Evolutionary conservation across 805 yeast genomes (phyloP).

Genomic region (Candida insectorum): DNA sequence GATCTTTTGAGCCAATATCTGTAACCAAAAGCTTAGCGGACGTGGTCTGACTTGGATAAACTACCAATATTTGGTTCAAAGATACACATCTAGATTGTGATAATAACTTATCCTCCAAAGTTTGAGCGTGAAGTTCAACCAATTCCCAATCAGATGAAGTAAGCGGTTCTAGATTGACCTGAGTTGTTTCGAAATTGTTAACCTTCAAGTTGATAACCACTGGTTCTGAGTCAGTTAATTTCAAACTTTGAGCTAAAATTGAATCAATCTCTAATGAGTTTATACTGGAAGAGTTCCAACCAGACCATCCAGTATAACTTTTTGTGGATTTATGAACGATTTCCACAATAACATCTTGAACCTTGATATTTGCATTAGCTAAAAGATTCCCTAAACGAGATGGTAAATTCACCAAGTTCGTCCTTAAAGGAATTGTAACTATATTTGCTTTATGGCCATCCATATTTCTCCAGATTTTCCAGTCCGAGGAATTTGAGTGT

Average conservation of each 20-base stretch:
- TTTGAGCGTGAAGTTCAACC: conserved; percentile 76
- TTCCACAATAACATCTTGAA: conserved; percentile 59
- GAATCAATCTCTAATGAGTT: conserved; percentile 63
- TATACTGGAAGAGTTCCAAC: conserved; percentile 38
- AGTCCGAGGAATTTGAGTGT: no score
- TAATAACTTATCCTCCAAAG: conserved; percentile 68
- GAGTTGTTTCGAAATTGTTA: conserved; percentile 49
- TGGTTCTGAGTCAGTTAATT: conserved; percentile 40
- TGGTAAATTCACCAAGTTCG: conserved; percentile 57
- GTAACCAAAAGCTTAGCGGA: conserved; percentile 57
- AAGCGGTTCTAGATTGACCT: conserved; percentile 74
- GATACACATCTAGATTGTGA: conserved; percentile 79
- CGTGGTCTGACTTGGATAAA: conserved; percentile 60
- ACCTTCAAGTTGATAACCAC: conserved; percentile 44
- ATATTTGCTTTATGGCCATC: conserved; percentile 32
- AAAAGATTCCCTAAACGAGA: conserved; percentile 42
- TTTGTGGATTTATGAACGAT: conserved; percentile 24
- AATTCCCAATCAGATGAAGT: conserved; percentile 86
- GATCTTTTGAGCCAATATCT: conserved; percentile 41
- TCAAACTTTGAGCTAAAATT: conserved; percentile 51
- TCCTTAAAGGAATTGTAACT: conserved; percentile 32
- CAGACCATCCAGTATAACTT: conserved; percentile 65
- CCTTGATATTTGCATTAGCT: conserved; percentile 49
- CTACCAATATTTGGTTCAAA: conserved; percentile 54
- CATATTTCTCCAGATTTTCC: conserved; percentile 25